phyloP scores from a whole-genome alignment of 2,329 filamentous ascomycete genomes.

The Sporothrix phasma region DNA sequence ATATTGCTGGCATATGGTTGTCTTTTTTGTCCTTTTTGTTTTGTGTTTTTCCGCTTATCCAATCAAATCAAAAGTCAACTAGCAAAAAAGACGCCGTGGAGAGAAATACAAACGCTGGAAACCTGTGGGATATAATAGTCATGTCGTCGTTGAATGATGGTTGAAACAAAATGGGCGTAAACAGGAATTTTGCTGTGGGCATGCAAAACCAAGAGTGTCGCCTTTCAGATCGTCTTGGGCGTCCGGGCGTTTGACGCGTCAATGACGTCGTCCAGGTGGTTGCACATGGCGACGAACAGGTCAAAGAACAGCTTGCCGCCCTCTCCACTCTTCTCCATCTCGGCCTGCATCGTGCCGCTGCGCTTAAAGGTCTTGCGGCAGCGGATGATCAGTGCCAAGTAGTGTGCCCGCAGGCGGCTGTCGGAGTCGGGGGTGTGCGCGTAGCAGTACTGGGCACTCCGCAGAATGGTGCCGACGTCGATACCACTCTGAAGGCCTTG shows the following conservation, averaged over 20 bases:
- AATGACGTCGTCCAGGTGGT: conserved; percentile 93
- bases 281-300: conserved; percentile 96
- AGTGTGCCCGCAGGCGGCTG: conserved; percentile 87
- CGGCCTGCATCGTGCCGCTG: conserved; percentile 96
- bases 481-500: conserved; percentile 89
- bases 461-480: conserved; percentile 82
- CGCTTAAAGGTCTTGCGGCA: conserved; percentile 96
- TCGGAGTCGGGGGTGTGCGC: conserved; percentile 89
- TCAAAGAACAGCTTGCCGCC: conserved; percentile 88
- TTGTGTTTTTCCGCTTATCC: conserved; percentile 3
- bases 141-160: conserved; percentile 14
- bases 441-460: conserved; percentile 90
- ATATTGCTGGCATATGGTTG: background rate
- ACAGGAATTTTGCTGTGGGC: background rate
- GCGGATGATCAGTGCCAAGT: conserved; percentile 93
- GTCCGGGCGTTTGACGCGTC: conserved; percentile 64
- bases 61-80: background rate
- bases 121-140: conserved; percentile 11
- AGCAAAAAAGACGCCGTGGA: conserved; percentile 7
- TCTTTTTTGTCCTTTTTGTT: background rate
- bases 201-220: background rate
- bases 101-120: conserved; percentile 13
- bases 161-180: background rate
- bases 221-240: conserved; percentile 45
- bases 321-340: conserved; percentile 81